Percentiles rank a stretch among this genome's conserved stretches.
Evolutionary conservation across 768 basidiomycete genomes (phyloP).

Genomic region (Lentinus brumalis): DNA sequence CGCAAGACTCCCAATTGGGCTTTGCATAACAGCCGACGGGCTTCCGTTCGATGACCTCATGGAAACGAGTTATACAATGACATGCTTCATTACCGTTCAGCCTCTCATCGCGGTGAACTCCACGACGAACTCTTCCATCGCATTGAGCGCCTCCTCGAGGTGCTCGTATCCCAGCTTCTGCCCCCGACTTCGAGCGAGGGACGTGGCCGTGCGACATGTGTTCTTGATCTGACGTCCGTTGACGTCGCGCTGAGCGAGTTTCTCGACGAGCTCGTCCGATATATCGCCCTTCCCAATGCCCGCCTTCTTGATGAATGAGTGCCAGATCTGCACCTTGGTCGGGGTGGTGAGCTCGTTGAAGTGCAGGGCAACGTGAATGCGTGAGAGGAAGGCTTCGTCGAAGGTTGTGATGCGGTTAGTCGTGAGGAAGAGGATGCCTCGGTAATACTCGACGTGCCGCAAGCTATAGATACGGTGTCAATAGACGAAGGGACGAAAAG

Average conservation of each 20-base stretch:
- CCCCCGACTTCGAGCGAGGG: constrained; percentile 51
- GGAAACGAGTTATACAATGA: too few species aligned
- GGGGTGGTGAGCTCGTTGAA: constrained; percentile 29
- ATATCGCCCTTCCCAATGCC: constrained; percentile 26
- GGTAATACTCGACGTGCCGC: constrained; percentile 29
- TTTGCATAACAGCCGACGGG: too few species aligned
- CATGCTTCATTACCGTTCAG: background rate
- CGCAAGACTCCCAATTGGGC: too few species aligned
- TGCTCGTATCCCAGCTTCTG: constrained; percentile 49
- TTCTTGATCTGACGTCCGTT: constrained; percentile 75
- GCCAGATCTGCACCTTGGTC: constrained; percentile 28
- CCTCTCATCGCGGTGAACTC: constrained; percentile 18
- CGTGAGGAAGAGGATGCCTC: constrained; percentile 41
- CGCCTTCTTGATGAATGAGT: constrained; percentile 28
- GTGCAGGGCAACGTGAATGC: constrained; percentile 54
- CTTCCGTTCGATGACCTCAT: background rate
- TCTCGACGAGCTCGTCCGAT: constrained; percentile 41
- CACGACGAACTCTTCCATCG: constrained; percentile 49
- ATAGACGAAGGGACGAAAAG: background rate
- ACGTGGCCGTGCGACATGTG: constrained; percentile 60
- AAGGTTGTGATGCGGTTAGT: constrained; percentile 50
- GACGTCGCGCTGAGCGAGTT: constrained; percentile 51
- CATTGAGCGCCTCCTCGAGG: constrained; percentile 59
- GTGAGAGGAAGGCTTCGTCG: constrained; percentile 69
- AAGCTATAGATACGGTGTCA: constrained; percentile 3